Evolutionary conservation across 73 alveolate species (phyloP).

Genomic region (Tetrahymena borealis): DNA sequence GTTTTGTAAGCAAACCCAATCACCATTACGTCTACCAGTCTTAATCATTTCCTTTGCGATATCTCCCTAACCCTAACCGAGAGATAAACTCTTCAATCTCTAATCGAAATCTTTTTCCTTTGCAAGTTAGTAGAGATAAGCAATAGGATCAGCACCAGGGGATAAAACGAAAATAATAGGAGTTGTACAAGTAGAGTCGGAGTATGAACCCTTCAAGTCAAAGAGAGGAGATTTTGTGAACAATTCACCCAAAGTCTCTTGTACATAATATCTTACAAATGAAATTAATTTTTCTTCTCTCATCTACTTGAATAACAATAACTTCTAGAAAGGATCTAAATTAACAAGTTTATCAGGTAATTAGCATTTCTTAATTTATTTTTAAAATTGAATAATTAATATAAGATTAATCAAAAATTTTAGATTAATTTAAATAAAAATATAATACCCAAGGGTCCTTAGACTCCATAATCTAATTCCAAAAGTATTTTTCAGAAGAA

Average conservation of each 20-base stretch:
- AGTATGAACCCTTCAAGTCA: constrained; percentile 89
- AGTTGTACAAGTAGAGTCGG: constrained; percentile 93
- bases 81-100: constrained; percentile 89
- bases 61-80: constrained; percentile 99
- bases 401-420: constrained; percentile 50
- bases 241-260: constrained; percentile 73
- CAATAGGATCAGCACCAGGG: constrained; percentile 99
- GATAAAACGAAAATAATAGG: constrained; percentile 96
- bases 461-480: constrained; percentile 18
- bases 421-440: too few species aligned
- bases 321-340: constrained; percentile 89
- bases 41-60: constrained; percentile 86
- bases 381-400: constrained; percentile 62
- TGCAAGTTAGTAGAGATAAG: constrained; percentile 93
- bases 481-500: constrained; percentile 31
- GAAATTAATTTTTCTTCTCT: constrained; percentile 87
- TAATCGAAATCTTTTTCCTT: constrained; percentile 85
- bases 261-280: constrained; percentile 78
- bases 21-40: constrained; percentile 91
- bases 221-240: constrained; percentile 97
- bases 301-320: constrained; percentile 74
- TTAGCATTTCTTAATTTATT: constrained; percentile 44
- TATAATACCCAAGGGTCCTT: constrained; percentile 29
- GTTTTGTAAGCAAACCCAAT: constrained; percentile 99
- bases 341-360: constrained; percentile 10